Evolutionary conservation across 2,329 filamentous ascomycete genomes (phyloP).

Genomic region (Purpureocillium lavendulum): DNA sequence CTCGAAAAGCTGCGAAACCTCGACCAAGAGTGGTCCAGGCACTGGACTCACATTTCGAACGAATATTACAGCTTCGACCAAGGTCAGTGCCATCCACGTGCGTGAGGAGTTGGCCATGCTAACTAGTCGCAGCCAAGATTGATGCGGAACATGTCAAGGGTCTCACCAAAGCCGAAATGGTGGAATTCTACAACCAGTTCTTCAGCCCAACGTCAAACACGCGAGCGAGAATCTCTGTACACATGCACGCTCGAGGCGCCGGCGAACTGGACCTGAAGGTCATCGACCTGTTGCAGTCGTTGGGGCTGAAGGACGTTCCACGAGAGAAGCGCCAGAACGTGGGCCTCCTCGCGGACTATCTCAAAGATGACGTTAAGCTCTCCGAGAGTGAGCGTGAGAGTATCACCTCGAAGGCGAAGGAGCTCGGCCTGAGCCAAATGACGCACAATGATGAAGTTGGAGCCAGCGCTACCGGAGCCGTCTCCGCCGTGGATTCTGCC

Average conservation of each 20-base stretch:
- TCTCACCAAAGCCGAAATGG: slow-evolving; percentile 71
- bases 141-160: slow-evolving; percentile 69
- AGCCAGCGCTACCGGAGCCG: slow-evolving; percentile 31
- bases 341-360: slow-evolving; percentile 39
- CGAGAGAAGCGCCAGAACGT: slow-evolving; percentile 40
- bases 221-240: slow-evolving; percentile 77
- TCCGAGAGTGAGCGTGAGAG: slow-evolving; percentile 40
- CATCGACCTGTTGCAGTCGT: slow-evolving; percentile 27
- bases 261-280: slow-evolving; percentile 37
- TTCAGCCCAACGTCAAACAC: slow-evolving; percentile 65
- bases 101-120: background rate
- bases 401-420: slow-evolving; percentile 35
- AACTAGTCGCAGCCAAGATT: slow-evolving; percentile 46
- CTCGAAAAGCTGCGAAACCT: slow-evolving; percentile 92
- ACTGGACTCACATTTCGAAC: slow-evolving; percentile 77
- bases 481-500: slow-evolving; percentile 28
- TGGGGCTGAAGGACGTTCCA: slow-evolving; percentile 24
- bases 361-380: slow-evolving; percentile 38
- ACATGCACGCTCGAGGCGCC: slow-evolving; percentile 66
- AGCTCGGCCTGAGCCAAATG: slow-evolving; percentile 30
- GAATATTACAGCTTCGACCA: slow-evolving; percentile 88
- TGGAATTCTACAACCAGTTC: slow-evolving; percentile 68
- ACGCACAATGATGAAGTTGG: slow-evolving; percentile 20
- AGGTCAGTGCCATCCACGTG: slow-evolving; percentile 43
- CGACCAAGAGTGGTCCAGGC: slow-evolving; percentile 69